Percentiles rank a stretch among this genome's conserved stretches.
Conservation (phyloP, 108 stramenopile genomes). For the Cyclotella kingstonii region DNA sequence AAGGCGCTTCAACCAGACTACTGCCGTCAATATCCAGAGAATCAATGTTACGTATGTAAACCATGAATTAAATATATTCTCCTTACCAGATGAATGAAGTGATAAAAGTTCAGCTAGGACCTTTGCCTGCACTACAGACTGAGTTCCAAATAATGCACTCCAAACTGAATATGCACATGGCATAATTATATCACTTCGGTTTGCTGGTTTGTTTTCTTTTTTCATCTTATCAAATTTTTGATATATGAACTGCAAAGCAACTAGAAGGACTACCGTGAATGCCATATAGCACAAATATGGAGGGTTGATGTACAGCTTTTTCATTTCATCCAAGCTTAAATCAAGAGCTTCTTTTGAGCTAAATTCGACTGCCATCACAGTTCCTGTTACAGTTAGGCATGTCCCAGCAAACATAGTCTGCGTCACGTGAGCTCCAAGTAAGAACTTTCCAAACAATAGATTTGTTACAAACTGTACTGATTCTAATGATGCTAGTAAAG, state of each 20-base stretch:
- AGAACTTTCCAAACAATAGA: slow-evolving; percentile 61
- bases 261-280: slow-evolving; percentile 22
- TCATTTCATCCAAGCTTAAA: slow-evolving; percentile 29
- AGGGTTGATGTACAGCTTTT: slow-evolving; percentile 31
- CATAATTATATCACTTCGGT: slow-evolving; percentile 40
- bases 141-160: slow-evolving; percentile 69
- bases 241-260: slow-evolving; percentile 35
- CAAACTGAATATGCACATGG: slow-evolving; percentile 57
- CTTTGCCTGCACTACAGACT: slow-evolving; percentile 67
- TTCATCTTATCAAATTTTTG: slow-evolving; percentile 19
- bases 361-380: slow-evolving; percentile 52
- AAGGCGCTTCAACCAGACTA: slow-evolving; percentile 62
- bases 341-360: slow-evolving; percentile 46
- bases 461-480: slow-evolving; percentile 78
- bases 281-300: slow-evolving; percentile 38
- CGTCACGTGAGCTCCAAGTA: slow-evolving; percentile 47
- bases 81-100: slow-evolving; percentile 38
- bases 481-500: slow-evolving; percentile 67
- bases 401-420: slow-evolving; percentile 60
- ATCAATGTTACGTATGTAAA: slow-evolving; percentile 67
- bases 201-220: slow-evolving; percentile 15
- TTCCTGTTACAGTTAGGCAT: slow-evolving; percentile 54
- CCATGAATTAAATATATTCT: slow-evolving; percentile 44
- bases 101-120: slow-evolving; percentile 57
- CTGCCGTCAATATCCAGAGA: slow-evolving; percentile 45